Evolutionary conservation across 2,329 filamentous ascomycete species (phyloP), one percentile per base, ranked within the genome.

Genomic region (Bipolaris oryzae): DNA sequence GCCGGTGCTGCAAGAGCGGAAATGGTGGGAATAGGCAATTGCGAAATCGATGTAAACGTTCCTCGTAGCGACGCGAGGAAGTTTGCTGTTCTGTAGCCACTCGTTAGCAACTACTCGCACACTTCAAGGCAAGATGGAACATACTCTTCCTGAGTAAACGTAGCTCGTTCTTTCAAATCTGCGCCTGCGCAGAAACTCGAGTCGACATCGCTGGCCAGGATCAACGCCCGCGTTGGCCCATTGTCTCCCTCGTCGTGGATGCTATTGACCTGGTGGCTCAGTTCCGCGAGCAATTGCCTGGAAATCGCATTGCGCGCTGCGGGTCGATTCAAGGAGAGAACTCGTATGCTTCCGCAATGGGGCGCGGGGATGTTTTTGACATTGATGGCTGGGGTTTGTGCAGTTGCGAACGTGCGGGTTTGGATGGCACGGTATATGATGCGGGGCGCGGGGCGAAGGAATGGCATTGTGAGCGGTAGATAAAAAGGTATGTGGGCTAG

Each of bases 141-240:
- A 60, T 76, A 96, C 92, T 97, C 89, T 67, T 92, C 85, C 58
- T 82, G 84, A 1, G 86, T 88, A 77, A 97, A 95, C 3, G 83
- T 85, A 56, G 85, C 84, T 25, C 94, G 82, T 81, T 97, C 94
- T 74, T 97, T 98, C 69, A 99, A 78, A 74, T 99, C 95, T 3
- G 95, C 95, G 35, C 95, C 95, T 0, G 95, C 92, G 77, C 95
- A 99, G 76, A 99, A 99, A 68, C 88, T 89, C 21, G 86, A 82
- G 67, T 97, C 91, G n/a, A 91, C 84, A 38, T 91, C 91, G 71
- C 91, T 96, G 10, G 91, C 90, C 15, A 99, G 69, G 38, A 99
- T 86, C 65, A 99, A 76, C 2, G 91, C 94, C 63, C 95, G 82
- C 15, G 93, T 97, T 31, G 81, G 77, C 3, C 84, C 85, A 21